phyloP scores from a whole-genome alignment of 495 filamentous ascomycete genomes.

The Trichoderma asperelloides region DNA sequence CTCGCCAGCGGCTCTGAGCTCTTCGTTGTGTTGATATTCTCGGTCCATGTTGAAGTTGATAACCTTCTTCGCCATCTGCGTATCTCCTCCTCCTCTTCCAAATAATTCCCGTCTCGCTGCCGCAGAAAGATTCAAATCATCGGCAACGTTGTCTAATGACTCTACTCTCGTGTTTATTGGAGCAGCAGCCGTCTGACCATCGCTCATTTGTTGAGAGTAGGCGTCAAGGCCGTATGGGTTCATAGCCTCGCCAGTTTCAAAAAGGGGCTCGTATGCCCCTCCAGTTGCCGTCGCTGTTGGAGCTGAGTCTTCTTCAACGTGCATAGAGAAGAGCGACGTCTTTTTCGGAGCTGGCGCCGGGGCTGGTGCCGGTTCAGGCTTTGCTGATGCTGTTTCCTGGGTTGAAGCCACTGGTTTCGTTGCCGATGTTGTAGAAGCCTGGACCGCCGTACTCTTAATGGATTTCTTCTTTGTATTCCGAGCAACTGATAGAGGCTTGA shows the following conservation, averaged over 20 bases:
- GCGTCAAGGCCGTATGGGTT: background rate
- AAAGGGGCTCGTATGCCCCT: conserved; percentile 36
- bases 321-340: conserved; percentile 37
- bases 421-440: conserved; percentile 11
- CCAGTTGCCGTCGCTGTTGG: conserved; percentile 2
- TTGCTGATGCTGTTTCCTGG: background rate
- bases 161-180: conserved; percentile 21
- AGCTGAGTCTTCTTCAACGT: conserved; percentile 21
- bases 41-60: conserved; percentile 76
- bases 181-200: background rate
- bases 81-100: conserved; percentile 47
- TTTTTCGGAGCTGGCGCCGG: conserved; percentile 23
- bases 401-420: background rate
- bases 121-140: conserved; percentile 64
- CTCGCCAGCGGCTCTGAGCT: conserved; percentile 57
- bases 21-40: conserved; percentile 79
- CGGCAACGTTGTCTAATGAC: conserved; percentile 56
- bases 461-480: conserved; percentile 59
- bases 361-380: conserved; percentile 3
- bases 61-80: conserved; percentile 37
- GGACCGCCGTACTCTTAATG: conserved; percentile 10
- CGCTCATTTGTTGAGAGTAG: background rate
- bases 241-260: conserved; percentile 14
- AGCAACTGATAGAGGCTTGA: conserved; percentile 76
- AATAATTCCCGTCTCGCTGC: conserved; percentile 73